These are phyloP conservation scores for Saposhnikovia divaricata DNA, from an alignment of 129 eudicot species.

Conservation along the genomic window DNA sequence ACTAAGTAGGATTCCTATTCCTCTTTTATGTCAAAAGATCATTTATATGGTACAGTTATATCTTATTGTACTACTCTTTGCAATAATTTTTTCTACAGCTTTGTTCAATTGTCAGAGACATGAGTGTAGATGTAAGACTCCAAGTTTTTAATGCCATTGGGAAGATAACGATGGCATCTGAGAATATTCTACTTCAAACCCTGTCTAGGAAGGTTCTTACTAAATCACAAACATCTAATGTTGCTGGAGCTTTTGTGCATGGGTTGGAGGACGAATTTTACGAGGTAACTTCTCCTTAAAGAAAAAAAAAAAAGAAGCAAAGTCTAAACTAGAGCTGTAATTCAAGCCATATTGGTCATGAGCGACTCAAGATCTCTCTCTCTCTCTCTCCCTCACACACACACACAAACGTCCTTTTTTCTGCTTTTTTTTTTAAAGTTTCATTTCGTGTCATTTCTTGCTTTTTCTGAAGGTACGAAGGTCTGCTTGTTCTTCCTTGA, in stretches of 20 bases:
- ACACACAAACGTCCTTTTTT: background rate
- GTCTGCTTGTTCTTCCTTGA: constrained; percentile 71
- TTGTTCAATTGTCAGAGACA: constrained; percentile 79
- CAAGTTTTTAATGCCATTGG: constrained; percentile 65
- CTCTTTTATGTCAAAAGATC: too few relatives aligned
- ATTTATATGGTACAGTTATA: background rate
- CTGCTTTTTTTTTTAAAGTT: too few relatives aligned
- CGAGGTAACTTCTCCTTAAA: constrained; percentile 35
- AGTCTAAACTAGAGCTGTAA: background rate
- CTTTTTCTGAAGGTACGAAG: constrained; percentile 58
- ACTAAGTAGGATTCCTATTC: background rate
- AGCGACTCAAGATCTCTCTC: background rate
- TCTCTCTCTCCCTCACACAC: background rate
- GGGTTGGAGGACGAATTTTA: constrained; percentile 86
- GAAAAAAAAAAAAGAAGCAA: too few relatives aligned
- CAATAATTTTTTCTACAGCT: constrained; percentile 40
- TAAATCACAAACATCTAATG: constrained; percentile 39
- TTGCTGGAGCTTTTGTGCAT: constrained; percentile 75
- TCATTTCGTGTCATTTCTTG: background rate
- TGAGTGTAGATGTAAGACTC: constrained; percentile 59
- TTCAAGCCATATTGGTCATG: background rate
- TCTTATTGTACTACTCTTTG: background rate
- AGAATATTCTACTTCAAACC: constrained; percentile 51
- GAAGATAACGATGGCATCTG: constrained; percentile 44
- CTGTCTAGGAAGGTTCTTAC: constrained; percentile 51